Evolutionary conservation across 208 protist genomes (phyloP).

Genomic region (Acanthamoeba triangularis): DNA sequence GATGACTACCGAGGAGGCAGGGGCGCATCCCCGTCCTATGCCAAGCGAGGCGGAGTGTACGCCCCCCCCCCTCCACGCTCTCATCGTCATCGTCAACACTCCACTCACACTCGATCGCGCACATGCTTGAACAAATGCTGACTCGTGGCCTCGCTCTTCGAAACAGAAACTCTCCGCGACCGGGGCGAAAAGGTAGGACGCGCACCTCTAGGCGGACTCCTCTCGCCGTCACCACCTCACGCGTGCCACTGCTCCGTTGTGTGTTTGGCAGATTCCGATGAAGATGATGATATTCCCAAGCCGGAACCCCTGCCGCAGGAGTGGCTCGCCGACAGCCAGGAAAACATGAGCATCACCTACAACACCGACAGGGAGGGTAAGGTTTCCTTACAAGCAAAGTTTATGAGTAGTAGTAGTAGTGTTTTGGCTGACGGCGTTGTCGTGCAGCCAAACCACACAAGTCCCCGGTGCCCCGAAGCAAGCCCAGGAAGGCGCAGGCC

Average conservation of each 20-base stretch:
- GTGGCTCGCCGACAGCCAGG: neutral
- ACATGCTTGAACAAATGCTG: neutral
- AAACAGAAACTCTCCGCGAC: neutral
- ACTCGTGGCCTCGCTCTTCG: neutral
- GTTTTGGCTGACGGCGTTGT: neutral
- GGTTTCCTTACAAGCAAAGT: neutral
- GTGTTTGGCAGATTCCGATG: neutral
- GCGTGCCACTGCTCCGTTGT: neutral
- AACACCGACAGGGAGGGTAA: constrained; percentile 40
- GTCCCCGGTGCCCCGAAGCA: neutral
- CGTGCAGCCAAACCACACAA: constrained; percentile 3
- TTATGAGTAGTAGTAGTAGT: too few species aligned
- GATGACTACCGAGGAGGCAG: neutral
- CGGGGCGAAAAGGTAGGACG: neutral
- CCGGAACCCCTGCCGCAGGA: constrained; percentile 31
- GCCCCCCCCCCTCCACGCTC: too few species aligned
- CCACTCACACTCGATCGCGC: too few species aligned
- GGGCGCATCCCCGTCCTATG: neutral
- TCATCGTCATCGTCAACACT: too few species aligned
- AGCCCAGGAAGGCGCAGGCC: neutral
- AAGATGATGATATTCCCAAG: constrained; percentile 15
- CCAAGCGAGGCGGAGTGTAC: constrained; percentile 22
- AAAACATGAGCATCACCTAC: neutral
- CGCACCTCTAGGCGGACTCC: neutral
- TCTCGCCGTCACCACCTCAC: neutral